Evolutionary conservation across 768 basidiomycete genomes (phyloP).

Genomic region (Amyloporia xantha): DNA sequence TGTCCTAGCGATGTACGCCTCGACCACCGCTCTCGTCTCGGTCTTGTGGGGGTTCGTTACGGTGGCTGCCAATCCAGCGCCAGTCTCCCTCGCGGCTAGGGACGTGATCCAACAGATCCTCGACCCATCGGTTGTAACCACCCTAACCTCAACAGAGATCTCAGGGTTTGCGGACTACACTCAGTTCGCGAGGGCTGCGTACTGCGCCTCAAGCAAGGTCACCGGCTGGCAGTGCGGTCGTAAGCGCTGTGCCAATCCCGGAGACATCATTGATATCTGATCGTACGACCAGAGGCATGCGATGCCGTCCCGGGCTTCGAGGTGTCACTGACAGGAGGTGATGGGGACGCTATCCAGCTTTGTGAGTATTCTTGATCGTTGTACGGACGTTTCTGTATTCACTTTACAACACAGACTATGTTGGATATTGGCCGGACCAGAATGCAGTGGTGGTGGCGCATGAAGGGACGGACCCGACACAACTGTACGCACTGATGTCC

Average conservation of each 20-base stretch:
- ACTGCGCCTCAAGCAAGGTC: slow-evolving; percentile 36
- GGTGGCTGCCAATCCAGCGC: neutral
- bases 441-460: slow-evolving; percentile 53
- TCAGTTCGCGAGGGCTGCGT: slow-evolving; percentile 50
- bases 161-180: slow-evolving; percentile 38
- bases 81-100: neutral
- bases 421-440: slow-evolving; percentile 48
- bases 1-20: neutral
- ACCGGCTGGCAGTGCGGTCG: slow-evolving; percentile 40
- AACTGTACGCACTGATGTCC: slow-evolving; percentile 34
- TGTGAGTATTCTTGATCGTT: slow-evolving; percentile 27
- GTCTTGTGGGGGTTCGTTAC: neutral
- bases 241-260: slow-evolving; percentile 12
- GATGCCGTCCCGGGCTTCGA: slow-evolving; percentile 34
- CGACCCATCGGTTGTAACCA: slow-evolving; percentile 6
- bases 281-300: slow-evolving; percentile 29
- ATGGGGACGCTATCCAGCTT: slow-evolving; percentile 40
- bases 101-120: neutral
- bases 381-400: neutral
- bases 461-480: slow-evolving; percentile 52
- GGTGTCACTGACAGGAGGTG: slow-evolving; percentile 39
- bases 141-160: slow-evolving; percentile 27
- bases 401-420: slow-evolving; percentile 33
- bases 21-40: neutral
- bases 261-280: neutral